A percentile compares a stretch with the other conserved stretches of the same genome.
phyloP scores from a whole-genome alignment of 192 early-diverging fungal genomes.

The Bifiguratus adelaidae region DNA sequence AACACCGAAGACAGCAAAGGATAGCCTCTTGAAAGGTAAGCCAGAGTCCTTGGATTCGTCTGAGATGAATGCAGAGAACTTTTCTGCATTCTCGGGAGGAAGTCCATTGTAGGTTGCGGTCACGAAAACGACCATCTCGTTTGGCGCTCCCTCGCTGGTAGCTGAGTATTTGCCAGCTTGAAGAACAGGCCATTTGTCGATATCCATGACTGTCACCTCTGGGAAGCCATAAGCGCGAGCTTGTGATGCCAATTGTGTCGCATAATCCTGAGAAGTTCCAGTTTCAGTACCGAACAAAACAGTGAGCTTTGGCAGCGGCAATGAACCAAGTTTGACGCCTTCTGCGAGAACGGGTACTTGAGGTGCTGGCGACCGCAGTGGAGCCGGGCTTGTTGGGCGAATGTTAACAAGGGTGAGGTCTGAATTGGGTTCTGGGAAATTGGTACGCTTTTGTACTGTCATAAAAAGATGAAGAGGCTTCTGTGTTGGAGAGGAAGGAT shows the following conservation, averaged over 20 bases:
- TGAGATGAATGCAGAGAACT: slow-evolving; percentile 20
- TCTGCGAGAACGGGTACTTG: background rate
- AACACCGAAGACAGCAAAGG: slow-evolving; percentile 42
- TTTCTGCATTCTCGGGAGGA: slow-evolving; percentile 41
- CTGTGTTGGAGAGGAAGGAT: slow-evolving; percentile 11
- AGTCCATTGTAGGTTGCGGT: slow-evolving; percentile 22
- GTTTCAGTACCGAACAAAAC: slow-evolving; percentile 44
- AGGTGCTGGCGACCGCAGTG: background rate
- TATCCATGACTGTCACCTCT: slow-evolving; percentile 4
- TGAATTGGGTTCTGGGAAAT: slow-evolving; percentile 13
- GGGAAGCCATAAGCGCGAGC: slow-evolving; percentile 27
- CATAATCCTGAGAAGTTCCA: slow-evolving; percentile 40
- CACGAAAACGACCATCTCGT: slow-evolving; percentile 15
- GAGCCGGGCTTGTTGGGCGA: background rate
- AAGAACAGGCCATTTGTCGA: slow-evolving; percentile 31
- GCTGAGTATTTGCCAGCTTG: slow-evolving; percentile 5
- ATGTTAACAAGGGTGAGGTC: background rate
- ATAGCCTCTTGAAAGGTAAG: slow-evolving; percentile 19
- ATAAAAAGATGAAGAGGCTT: slow-evolving; percentile 24
- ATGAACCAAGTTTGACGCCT: background rate
- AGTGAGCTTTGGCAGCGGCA: slow-evolving; percentile 19
- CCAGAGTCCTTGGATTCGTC: background rate
- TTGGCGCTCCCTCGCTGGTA: background rate
- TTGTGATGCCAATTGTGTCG: slow-evolving; percentile 21
- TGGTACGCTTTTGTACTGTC: slow-evolving; percentile 12